A percentile compares a stretch with the other conserved stretches of the same genome.
Evolutionary conservation across 1,284 basidiomycete genomes (phyloP).

Genomic region (Amylostereum areolatum): DNA sequence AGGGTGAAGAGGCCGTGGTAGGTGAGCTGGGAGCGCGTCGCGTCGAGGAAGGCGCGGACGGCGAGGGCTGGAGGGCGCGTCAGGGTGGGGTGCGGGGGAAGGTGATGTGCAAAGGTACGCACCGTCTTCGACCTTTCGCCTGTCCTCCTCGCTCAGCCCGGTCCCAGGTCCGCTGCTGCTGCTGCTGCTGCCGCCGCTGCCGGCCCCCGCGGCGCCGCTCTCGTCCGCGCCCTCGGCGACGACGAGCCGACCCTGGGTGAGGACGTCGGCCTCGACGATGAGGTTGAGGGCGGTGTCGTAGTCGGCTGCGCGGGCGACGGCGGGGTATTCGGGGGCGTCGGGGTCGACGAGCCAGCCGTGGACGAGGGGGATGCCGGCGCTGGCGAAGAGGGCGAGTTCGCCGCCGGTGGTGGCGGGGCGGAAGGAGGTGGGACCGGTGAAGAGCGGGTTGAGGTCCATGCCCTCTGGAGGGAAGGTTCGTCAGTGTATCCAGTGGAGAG

Average conservation of each 20-base stretch:
- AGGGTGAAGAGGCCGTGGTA: slow-evolving; percentile 77
- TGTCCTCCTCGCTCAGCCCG: slow-evolving; percentile 41
- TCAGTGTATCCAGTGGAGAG: neutral
- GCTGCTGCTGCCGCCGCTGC: slow-evolving; percentile 12
- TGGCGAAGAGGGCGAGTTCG: slow-evolving; percentile 80
- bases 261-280: slow-evolving; percentile 72
- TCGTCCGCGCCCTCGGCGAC: slow-evolving; percentile 22
- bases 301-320: slow-evolving; percentile 49
- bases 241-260: slow-evolving; percentile 59
- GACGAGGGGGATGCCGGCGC: slow-evolving; percentile 74
- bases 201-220: slow-evolving; percentile 3
- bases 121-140: slow-evolving; percentile 63
- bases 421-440: slow-evolving; percentile 65
- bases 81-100: neutral
- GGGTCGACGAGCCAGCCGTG: slow-evolving; percentile 93
- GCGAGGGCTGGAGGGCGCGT: slow-evolving; percentile 46
- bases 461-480: slow-evolving; percentile 43
- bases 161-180: slow-evolving; percentile 1
- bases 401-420: slow-evolving; percentile 55
- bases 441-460: slow-evolving; percentile 82
- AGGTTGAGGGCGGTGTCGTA: slow-evolving; percentile 68
- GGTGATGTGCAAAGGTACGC: slow-evolving; percentile 17
- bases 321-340: slow-evolving; percentile 50
- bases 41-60: slow-evolving; percentile 66
- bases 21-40: slow-evolving; percentile 76